Conservation (phyloP, 306 rosid species). For the Aeschynomene evenia region DNA sequence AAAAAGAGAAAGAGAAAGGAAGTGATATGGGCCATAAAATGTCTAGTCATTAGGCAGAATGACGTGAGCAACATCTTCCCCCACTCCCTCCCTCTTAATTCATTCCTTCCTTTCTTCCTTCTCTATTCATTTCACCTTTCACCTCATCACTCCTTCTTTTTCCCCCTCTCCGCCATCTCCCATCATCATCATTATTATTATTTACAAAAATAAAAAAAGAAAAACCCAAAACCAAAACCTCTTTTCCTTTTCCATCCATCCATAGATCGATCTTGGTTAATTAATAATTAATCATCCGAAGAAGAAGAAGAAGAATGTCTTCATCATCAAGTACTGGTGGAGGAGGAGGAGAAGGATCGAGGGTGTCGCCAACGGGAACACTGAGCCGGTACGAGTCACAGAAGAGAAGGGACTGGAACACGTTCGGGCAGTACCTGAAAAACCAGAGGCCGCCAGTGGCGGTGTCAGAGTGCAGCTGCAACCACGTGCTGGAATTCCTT, state of each 20-base stretch:
- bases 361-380: slow-evolving; percentile 41
- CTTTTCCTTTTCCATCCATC: too few relatives aligned
- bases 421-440: slow-evolving; percentile 92
- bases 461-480: slow-evolving; percentile 78
- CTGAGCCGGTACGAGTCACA: slow-evolving; percentile 96
- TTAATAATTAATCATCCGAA: background rate
- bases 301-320: slow-evolving; percentile 36
- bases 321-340: slow-evolving; percentile 45
- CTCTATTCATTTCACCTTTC: slow-evolving; percentile 76
- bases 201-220: slow-evolving; percentile 28
- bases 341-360: slow-evolving; percentile 67
- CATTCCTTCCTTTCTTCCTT: too few relatives aligned
- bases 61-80: slow-evolving; percentile 65
- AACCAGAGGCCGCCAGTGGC: slow-evolving; percentile 88
- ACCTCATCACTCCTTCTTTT: slow-evolving; percentile 2
- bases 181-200: slow-evolving; percentile 30
- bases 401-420: slow-evolving; percentile 98
- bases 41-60: slow-evolving; percentile 85
- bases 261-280: slow-evolving; percentile 27
- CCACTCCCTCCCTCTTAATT: slow-evolving; percentile 43
- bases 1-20: slow-evolving; percentile 59
- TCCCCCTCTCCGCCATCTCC: background rate
- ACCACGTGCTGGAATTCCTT: slow-evolving; percentile 87
- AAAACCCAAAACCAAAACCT: slow-evolving; percentile 23
- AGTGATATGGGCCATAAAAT: slow-evolving; percentile 69